Conservation (phyloP, 2,329 filamentous ascomycete genomes). For the Sphaceloma murrayae region DNA sequence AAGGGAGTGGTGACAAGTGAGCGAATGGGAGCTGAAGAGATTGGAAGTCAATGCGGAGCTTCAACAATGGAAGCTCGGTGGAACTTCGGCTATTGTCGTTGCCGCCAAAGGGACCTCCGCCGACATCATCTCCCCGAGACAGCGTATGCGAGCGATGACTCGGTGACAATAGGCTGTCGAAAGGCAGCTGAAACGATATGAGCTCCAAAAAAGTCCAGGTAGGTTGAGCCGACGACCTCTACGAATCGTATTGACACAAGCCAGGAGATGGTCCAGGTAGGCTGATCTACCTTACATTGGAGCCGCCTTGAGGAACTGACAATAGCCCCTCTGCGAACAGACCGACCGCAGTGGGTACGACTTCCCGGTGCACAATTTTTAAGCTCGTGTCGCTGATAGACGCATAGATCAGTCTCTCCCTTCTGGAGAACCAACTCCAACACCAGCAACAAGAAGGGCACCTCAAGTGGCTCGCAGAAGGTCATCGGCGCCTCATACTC, state of each 20-base stretch:
- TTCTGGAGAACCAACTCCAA: slow-evolving; percentile 66
- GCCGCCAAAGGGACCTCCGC: slow-evolving; percentile 1
- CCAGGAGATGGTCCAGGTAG: slow-evolving; percentile 99
- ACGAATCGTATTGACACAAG: no score
- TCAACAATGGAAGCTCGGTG: slow-evolving; percentile 6
- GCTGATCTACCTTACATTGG: slow-evolving; percentile 50
- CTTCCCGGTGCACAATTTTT: no score
- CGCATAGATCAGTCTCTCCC: slow-evolving; percentile 64
- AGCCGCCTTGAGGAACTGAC: slow-evolving; percentile 15
- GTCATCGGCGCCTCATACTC: slow-evolving; percentile 94
- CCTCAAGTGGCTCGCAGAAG: slow-evolving; percentile 54
- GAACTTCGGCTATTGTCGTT: slow-evolving; percentile 3
- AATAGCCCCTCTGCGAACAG: slow-evolving; percentile 21
- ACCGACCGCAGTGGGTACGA: slow-evolving; percentile 29
- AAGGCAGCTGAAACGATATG: slow-evolving; percentile 26
- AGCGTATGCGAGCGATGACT: slow-evolving; percentile 9
- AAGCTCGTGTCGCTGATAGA: no score
- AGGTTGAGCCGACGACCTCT: slow-evolving; percentile 25
- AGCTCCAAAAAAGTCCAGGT: slow-evolving; percentile 39
- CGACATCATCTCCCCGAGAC: slow-evolving; percentile 6
- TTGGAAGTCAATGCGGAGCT: slow-evolving; percentile 3
- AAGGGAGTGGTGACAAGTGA: no score
- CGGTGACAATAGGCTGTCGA: slow-evolving; percentile 13
- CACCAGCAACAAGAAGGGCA: slow-evolving; percentile 40
- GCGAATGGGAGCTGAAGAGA: slow-evolving; percentile 1